Conservation (phyloP, 2,329 filamentous ascomycete genomes). For the Zasmidium angulare region DNA sequence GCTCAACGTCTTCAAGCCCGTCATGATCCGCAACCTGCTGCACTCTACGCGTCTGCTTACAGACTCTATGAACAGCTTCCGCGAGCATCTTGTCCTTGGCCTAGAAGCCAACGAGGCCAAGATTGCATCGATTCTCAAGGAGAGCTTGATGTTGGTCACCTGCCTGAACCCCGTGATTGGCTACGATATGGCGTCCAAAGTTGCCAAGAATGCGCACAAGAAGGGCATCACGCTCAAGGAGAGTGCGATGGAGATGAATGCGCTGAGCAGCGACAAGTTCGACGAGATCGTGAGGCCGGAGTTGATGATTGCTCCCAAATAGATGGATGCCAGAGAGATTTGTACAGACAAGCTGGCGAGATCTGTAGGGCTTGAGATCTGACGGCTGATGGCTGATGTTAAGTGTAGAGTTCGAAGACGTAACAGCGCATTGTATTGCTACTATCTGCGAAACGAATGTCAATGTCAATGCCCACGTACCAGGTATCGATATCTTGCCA, state of each 20-base stretch:
- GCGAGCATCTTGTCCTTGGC: slow-evolving; percentile 86
- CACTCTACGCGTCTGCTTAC: slow-evolving; percentile 86
- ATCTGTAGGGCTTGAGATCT: neutral
- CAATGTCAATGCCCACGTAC: too few species aligned
- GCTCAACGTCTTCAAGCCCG: slow-evolving; percentile 97
- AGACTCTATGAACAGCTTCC: slow-evolving; percentile 92
- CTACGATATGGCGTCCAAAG: slow-evolving; percentile 95
- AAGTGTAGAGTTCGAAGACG: neutral
- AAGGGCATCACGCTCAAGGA: slow-evolving; percentile 93
- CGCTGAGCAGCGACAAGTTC: slow-evolving; percentile 84
- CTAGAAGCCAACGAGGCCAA: slow-evolving; percentile 91
- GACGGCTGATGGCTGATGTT: neutral
- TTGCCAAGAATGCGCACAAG: slow-evolving; percentile 98
- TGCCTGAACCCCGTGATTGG: slow-evolving; percentile 97
- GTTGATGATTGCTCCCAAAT: slow-evolving; percentile 87
- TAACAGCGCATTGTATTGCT: neutral
- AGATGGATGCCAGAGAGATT: slow-evolving; percentile 31
- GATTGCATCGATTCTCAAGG: slow-evolving; percentile 85
- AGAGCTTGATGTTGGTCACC: slow-evolving; percentile 97
- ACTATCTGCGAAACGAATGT: neutral
- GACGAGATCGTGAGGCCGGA: slow-evolving; percentile 87
- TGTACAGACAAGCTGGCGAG: neutral
- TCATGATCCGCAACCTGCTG: slow-evolving; percentile 91
- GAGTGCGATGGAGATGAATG: slow-evolving; percentile 89
- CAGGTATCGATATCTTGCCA: too few species aligned